Conservation (phyloP, 164 flowering plant genomes). For the Aristolochia contorta region DNA sequence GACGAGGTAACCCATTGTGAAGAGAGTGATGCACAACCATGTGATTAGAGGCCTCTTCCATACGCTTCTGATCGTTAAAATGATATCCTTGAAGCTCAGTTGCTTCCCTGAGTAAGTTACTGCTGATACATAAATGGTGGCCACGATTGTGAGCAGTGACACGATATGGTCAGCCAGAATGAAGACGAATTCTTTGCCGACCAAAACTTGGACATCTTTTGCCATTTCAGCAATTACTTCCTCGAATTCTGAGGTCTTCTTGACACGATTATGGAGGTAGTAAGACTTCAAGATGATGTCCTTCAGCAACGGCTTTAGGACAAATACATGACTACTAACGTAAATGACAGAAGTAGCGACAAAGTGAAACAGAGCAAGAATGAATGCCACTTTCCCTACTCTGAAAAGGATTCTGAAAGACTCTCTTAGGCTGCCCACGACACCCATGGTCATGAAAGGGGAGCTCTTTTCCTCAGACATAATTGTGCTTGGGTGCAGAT, state of each 20-base stretch:
- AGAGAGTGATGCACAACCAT: slow-evolving; percentile 3
- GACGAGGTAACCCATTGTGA: background rate
- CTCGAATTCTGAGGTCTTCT: background rate
- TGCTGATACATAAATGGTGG: slow-evolving; percentile 5
- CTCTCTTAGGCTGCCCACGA: slow-evolving; percentile 1
- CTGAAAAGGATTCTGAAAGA: background rate
- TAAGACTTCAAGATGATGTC: background rate
- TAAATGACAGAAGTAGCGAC: background rate
- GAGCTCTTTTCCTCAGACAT: too few species aligned
- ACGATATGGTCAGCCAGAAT: slow-evolving; percentile 2
- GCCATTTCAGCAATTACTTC: background rate
- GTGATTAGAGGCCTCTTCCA: slow-evolving; percentile 21
- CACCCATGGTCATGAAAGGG: background rate
- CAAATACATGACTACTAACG: background rate
- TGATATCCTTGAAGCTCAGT: slow-evolving; percentile 2
- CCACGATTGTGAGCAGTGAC: slow-evolving; percentile 6
- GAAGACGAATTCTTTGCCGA: slow-evolving; percentile 9
- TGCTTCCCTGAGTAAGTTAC: slow-evolving; percentile 2
- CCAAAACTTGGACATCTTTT: slow-evolving; percentile 1
- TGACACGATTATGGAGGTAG: background rate
- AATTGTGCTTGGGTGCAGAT: too few species aligned
- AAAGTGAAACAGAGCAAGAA: background rate
- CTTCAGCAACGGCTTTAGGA: background rate
- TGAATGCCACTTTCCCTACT: background rate
- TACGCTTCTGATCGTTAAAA: background rate